Evolutionary conservation across 1,284 basidiomycete species (phyloP).

Genomic region (Boletus subluridellus): DNA sequence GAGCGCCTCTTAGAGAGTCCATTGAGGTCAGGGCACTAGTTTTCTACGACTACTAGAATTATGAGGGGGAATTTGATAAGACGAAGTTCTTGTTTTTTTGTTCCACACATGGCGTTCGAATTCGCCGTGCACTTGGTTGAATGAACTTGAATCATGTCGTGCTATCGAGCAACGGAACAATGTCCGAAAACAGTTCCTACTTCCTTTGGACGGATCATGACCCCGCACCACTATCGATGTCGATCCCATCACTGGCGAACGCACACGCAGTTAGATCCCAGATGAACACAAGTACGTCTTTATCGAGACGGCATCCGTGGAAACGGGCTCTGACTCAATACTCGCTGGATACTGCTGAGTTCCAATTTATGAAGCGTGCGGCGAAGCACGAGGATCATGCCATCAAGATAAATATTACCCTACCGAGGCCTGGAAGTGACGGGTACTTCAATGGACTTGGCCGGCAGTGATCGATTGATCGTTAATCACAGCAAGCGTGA

Average conservation of each 20-base stretch:
- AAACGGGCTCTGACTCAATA: neutral
- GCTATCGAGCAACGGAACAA: neutral
- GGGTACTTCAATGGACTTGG: neutral
- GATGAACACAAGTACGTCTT: neutral
- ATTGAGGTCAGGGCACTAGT: conserved; percentile 41
- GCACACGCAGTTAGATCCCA: neutral
- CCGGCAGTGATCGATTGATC: neutral
- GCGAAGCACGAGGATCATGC: neutral
- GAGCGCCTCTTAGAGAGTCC: conserved; percentile 35
- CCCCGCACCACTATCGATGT: conserved; percentile 8
- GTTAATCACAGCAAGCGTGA: neutral
- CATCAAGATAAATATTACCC: neutral
- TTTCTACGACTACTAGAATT: conserved; percentile 32
- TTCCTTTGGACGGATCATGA: conserved; percentile 16
- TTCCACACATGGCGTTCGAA: neutral
- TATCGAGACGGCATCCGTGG: no score
- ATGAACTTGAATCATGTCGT: neutral
- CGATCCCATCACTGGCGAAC: neutral
- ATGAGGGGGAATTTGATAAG: neutral
- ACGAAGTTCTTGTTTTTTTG: neutral
- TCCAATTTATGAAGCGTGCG: neutral
- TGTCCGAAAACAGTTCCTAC: conserved; percentile 4
- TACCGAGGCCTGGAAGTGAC: neutral
- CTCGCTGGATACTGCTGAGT: neutral
- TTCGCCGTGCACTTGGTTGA: neutral